Base-by-base conservation (phyloP, 345 rosid genomes). In the Draba incana region DNA sequence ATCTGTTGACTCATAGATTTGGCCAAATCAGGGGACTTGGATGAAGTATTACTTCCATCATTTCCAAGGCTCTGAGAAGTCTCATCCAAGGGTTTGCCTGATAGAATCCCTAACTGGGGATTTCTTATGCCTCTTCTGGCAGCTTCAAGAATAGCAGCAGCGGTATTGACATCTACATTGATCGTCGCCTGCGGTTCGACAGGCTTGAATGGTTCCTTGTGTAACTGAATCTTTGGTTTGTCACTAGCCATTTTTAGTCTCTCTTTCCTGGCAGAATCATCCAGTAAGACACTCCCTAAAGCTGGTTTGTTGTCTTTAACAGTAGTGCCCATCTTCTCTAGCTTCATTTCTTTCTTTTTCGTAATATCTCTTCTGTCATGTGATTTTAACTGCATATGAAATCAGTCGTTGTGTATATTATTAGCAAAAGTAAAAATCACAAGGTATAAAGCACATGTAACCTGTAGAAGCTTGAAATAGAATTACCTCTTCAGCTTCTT, bases 81-180 rank as follows among this genome's bases (percentile, higher is more conserved):
- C 47, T 77, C 74, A 57, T 67, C 74, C 35, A 76, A 38, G 42
- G 75, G 78, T 49, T 66, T 69, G 71, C 76, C 84, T 8, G 81
- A 71, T 50, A 94, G 64, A 42, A 79, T 58, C 39, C 75, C 87
- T 62, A 90, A 30, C 64, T 82, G 83, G 66, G 97, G 96, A 76
- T 89, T 77, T 81, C 75, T 89, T 41, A 91, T 79, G 72, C 99
- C 99, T 82, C 84, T 84, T 38, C 84, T 88, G 58, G 91, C 99
- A 6, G 86, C 99, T 81, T 91, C 90, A 76, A 94, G 92, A 75
- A 94, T 94, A 52, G 97, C 98, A 44, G 95, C 98, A 14, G 89
- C 92, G 10, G 92, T 91, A 12, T 80, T 82, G 33, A 82, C 94
- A 83, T 93, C 92, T 31, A 91, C 83, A 64, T 50, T 74, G 57